These are phyloP conservation scores for Alternaria sp. DNA, from an alignment of 2,329 filamentous ascomycete species.

Conservation along the genomic window DNA sequence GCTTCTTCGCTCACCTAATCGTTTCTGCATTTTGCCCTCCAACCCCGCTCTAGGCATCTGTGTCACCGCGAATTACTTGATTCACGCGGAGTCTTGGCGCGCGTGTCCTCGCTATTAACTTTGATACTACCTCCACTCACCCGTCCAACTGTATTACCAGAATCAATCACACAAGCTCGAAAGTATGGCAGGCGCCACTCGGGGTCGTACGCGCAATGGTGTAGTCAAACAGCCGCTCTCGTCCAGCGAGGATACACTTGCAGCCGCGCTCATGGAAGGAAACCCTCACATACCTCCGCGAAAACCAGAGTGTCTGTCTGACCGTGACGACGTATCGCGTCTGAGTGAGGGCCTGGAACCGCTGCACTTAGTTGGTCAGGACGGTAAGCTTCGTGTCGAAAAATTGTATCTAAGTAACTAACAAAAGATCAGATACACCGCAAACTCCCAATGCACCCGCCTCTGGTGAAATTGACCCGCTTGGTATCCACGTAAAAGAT, in stretches of 20 bases:
- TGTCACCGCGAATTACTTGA: not conserved
- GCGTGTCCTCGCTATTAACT: not conserved
- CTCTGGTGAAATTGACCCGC: conserved; percentile 38
- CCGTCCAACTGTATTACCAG: not conserved
- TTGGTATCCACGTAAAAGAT: conserved; percentile 70
- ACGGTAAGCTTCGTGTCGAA: conserved; percentile 9
- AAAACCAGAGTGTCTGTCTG: not conserved
- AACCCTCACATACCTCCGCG: not conserved
- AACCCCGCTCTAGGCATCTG: not conserved
- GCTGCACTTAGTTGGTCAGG: conserved; percentile 5
- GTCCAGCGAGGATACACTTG: conserved; percentile 6
- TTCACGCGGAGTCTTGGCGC: conserved; percentile 6
- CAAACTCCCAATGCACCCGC: not conserved
- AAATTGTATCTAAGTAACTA: not conserved
- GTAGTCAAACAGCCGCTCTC: not conserved
- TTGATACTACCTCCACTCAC: not conserved
- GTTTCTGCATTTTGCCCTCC: not conserved
- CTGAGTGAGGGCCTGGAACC: conserved; percentile 18
- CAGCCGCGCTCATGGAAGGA: not conserved
- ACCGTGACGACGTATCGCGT: conserved; percentile 12
- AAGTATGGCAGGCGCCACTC: conserved; percentile 17
- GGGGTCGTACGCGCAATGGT: not conserved
- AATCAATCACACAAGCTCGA: not conserved
- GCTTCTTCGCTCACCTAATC: not conserved
- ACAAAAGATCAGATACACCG: not conserved